Evolutionary conservation across 257 asterid genomes (phyloP), one percentile per base, ranked within the genome.

Genomic region (Gentiana straminea): DNA sequence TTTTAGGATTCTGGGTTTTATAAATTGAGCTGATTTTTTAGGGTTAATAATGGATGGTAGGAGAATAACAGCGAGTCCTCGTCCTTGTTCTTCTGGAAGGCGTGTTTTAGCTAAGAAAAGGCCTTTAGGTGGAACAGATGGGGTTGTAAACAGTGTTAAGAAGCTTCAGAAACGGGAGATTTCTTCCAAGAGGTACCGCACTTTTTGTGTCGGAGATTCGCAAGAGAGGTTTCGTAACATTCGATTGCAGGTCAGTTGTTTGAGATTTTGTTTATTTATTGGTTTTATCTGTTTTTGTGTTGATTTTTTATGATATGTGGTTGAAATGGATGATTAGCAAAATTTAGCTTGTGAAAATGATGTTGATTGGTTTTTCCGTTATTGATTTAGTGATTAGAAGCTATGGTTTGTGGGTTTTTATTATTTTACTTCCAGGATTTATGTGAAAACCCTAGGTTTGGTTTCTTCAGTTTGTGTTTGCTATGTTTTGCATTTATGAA

Each of bases 91-190:
- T 63, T 64, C 70, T 63, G 97, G 97, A 58, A 82, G 94, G 73
- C 79, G 97, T 47, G 97, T 87, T 77, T 78, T 83, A 81, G 94
- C 95, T 50, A 88, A 83, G 86, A 91, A 91, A 84, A 83, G 97
- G 57, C 82, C 88, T 3, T 95, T 88, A 52, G 82, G 95, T 50
- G 82, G 77, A 41, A 59, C 65, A 41, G 98, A 91, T 71, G 97
- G 90, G 54, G 80, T 83, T 55, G 94, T 91, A 15, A 91, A 91
- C 69, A 83, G 98, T 64, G 98, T 91, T 53, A 91, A 73, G 79
- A 91, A 91, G 89, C 95, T 91, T 47, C 97, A 87, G 67, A 70
- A 93, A 57, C 79, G 97, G 78, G 98, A 91, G 86, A 84, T 91
- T 76, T 86, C 88, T 0, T 87, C 98, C 33, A 83, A 74, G 85